Percentiles rank a stretch among this genome's conserved stretches.
Conservation (phyloP, 176 grass and related monocot species). For the Paspalum notatum region DNA sequence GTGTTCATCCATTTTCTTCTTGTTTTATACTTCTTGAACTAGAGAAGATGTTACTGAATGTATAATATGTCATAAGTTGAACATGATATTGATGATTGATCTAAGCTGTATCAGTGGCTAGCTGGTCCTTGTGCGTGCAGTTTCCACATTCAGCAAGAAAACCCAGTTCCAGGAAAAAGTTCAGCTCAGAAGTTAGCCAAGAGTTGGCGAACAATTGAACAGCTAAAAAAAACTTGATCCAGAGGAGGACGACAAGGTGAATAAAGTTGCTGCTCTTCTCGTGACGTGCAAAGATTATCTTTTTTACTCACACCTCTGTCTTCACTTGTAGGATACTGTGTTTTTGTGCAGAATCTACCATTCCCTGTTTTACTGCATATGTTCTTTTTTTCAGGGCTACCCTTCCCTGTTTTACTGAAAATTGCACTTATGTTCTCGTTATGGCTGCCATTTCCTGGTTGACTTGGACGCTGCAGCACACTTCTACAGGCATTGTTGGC, state of each 20-base stretch:
- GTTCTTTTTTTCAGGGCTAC: too few relatives aligned
- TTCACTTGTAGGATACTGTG: neutral
- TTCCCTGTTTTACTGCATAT: too few relatives aligned
- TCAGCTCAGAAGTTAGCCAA: slow-evolving; percentile 17
- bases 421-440: too few relatives aligned
- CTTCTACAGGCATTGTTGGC: too few relatives aligned
- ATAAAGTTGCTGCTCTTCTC: neutral
- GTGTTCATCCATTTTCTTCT: too few relatives aligned
- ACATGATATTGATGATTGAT: neutral
- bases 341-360: neutral
- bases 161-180: slow-evolving; percentile 3
- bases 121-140: neutral
- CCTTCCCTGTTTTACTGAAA: too few relatives aligned
- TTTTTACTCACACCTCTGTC: neutral
- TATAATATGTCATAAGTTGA: neutral
- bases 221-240: slow-evolving; percentile 13
- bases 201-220: slow-evolving; percentile 36
- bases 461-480: too few relatives aligned
- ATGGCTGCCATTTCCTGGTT: too few relatives aligned
- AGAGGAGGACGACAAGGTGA: slow-evolving; percentile 3
- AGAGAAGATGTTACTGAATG: too few relatives aligned
- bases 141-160: slow-evolving; percentile 17
- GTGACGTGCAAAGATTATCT: slow-evolving; percentile 7
- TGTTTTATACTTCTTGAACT: too few relatives aligned
- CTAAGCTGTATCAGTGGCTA: slow-evolving; percentile 5